Evolutionary conservation across 768 basidiomycete species (phyloP).

Genomic region (Pleurotus tuber-regium): DNA sequence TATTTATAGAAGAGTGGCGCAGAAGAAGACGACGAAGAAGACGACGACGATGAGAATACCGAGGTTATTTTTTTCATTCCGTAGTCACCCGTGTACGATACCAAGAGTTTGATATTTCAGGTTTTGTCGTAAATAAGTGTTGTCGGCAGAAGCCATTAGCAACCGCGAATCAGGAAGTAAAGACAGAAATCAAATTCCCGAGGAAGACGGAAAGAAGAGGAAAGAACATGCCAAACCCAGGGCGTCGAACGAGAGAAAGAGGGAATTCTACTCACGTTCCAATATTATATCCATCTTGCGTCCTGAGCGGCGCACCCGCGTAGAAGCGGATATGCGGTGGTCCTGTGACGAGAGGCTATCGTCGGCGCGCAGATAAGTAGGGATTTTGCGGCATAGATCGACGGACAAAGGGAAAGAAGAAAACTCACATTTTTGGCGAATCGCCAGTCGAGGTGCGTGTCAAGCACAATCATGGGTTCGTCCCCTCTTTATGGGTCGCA

Average conservation of each 20-base stretch:
- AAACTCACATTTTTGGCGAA: constrained; percentile 74
- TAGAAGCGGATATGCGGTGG: constrained; percentile 79
- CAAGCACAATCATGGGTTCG: constrained; percentile 85
- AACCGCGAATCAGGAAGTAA: too few species aligned
- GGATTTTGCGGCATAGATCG: neutral
- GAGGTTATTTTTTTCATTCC: too few species aligned
- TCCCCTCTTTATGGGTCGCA: constrained; percentile 51
- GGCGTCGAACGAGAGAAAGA: neutral
- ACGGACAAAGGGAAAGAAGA: constrained; percentile 2
- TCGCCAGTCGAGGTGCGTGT: constrained; percentile 82
- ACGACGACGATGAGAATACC: too few species aligned
- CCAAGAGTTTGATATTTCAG: too few species aligned
- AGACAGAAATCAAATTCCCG: neutral
- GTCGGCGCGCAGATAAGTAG: neutral
- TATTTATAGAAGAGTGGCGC: too few species aligned
- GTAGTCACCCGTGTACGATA: too few species aligned
- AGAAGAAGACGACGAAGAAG: too few species aligned
- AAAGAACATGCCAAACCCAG: neutral
- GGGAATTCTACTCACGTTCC: constrained; percentile 54
- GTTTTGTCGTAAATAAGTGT: too few species aligned
- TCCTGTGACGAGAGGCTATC: constrained; percentile 68
- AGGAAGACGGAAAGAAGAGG: neutral
- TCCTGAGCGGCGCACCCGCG: constrained; percentile 87
- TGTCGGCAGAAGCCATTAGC: too few species aligned
- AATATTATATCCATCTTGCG: constrained; percentile 87